phyloP scores from a whole-genome alignment of 495 filamentous ascomycete species.

The Monascus purpureus region DNA sequence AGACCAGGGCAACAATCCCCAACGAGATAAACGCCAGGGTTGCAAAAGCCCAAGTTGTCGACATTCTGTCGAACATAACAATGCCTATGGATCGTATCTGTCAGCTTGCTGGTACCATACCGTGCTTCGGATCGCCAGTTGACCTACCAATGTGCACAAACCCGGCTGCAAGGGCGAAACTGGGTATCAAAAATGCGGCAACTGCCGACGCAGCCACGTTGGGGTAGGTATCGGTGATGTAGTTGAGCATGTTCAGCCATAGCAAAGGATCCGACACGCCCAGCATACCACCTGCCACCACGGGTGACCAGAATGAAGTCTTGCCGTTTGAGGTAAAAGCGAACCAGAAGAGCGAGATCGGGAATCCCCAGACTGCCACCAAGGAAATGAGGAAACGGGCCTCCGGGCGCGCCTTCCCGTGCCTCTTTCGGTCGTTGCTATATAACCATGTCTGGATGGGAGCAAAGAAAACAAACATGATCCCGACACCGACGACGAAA shows the following conservation, averaged over 20 bases:
- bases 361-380: constrained; percentile 21
- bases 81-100: constrained; percentile 10
- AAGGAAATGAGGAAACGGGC: constrained; percentile 23
- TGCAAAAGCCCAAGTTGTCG: constrained; percentile 22
- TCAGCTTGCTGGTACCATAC: too few species aligned
- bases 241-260: constrained; percentile 24
- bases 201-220: constrained; percentile 22
- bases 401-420: constrained; percentile 17
- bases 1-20: constrained; percentile 19
- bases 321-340: constrained; percentile 22
- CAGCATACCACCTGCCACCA: constrained; percentile 18
- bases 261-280: constrained; percentile 22
- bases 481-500: constrained; percentile 18
- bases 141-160: constrained; percentile 14
- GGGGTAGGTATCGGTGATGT: constrained; percentile 24
- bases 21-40: constrained; percentile 21
- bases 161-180: constrained; percentile 20
- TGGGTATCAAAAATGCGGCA: constrained; percentile 25
- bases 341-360: constrained; percentile 22
- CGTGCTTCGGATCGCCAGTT: too few species aligned
- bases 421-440: constrained; percentile 14
- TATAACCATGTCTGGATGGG: constrained; percentile 25
- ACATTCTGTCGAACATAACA: constrained; percentile 21
- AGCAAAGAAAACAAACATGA: constrained; percentile 20
- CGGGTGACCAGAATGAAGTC: constrained; percentile 20